A percentile compares a stretch with the other conserved stretches of the same genome.
phyloP scores from a whole-genome alignment of 2,329 filamentous ascomycete genomes.

The Paramyrothecium roridum region DNA sequence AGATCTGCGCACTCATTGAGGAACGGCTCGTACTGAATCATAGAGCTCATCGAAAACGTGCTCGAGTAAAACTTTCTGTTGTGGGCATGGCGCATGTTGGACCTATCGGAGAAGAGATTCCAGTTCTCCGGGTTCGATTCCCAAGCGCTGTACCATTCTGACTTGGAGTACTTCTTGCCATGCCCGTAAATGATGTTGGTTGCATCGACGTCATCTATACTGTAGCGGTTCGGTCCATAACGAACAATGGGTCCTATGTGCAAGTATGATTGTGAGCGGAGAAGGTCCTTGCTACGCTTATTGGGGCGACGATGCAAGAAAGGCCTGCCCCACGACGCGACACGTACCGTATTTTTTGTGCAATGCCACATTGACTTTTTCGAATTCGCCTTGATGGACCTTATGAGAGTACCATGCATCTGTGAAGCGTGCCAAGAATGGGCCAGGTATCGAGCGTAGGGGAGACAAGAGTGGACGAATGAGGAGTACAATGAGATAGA shows the following conservation, averaged over 20 bases:
- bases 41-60: constrained; percentile 26
- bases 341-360: constrained; percentile 9
- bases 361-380: constrained; percentile 20
- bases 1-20: constrained; percentile 27
- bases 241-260: constrained; percentile 31
- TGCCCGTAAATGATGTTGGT: constrained; percentile 31
- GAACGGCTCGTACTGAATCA: constrained; percentile 29
- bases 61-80: constrained; percentile 22
- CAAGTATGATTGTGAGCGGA: neutral
- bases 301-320: too few species aligned
- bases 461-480: constrained; percentile 9
- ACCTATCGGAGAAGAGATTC: constrained; percentile 25
- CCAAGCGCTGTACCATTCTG: constrained; percentile 27
- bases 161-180: constrained; percentile 26
- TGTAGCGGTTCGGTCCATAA: constrained; percentile 44
- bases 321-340: too few species aligned
- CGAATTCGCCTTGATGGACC: constrained; percentile 20
- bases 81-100: constrained; percentile 19
- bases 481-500: too few species aligned
- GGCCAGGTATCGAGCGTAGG: constrained; percentile 21
- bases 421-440: constrained; percentile 20
- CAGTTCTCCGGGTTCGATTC: constrained; percentile 11
- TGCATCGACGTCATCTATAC: constrained; percentile 36
- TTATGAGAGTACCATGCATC: constrained; percentile 23
- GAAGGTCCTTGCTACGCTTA: neutral